These are phyloP conservation scores for Ceratocystis ficicola DNA, from an alignment of 2,329 filamentous ascomycete species.

Conservation along the genomic window DNA sequence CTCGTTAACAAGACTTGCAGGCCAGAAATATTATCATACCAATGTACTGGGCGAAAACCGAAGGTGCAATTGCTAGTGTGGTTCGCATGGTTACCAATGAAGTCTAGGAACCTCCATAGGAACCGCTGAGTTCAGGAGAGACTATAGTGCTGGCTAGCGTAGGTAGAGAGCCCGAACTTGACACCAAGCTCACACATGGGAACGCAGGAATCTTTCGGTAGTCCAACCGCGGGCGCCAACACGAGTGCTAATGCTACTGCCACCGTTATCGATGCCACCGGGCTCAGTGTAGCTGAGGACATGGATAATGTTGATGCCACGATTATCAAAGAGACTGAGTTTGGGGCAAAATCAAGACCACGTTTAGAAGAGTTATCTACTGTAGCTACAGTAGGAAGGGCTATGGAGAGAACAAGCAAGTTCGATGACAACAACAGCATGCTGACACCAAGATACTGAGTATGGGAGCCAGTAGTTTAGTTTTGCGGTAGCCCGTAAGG, in stretches of 20 bases:
- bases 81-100: conserved; percentile 36
- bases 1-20: conserved; percentile 55
- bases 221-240: conserved; percentile 59
- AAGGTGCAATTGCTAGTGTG: conserved; percentile 43
- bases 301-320: conserved; percentile 48
- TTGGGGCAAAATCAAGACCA: conserved; percentile 57
- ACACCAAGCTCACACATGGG: conserved; percentile 51
- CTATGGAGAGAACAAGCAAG: neutral
- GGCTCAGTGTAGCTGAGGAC: conserved; percentile 74
- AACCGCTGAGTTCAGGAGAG: conserved; percentile 57
- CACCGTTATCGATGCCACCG: conserved; percentile 48
- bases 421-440: neutral
- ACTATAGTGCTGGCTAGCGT: conserved; percentile 49
- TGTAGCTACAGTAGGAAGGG: conserved; percentile 23
- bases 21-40: conserved; percentile 58
- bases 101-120: conserved; percentile 48
- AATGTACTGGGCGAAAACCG: conserved; percentile 53
- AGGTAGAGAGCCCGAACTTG: conserved; percentile 57
- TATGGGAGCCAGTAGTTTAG: neutral
- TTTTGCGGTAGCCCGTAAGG: neutral
- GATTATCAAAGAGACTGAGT: conserved; percentile 37
- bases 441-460: too few relatives aligned
- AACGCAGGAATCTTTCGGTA: conserved; percentile 56
- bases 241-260: conserved; percentile 47
- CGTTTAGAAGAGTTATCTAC: conserved; percentile 45